Base-by-base conservation (phyloP, 805 yeast species). In the Saccharomycopsis selenospora region DNA sequence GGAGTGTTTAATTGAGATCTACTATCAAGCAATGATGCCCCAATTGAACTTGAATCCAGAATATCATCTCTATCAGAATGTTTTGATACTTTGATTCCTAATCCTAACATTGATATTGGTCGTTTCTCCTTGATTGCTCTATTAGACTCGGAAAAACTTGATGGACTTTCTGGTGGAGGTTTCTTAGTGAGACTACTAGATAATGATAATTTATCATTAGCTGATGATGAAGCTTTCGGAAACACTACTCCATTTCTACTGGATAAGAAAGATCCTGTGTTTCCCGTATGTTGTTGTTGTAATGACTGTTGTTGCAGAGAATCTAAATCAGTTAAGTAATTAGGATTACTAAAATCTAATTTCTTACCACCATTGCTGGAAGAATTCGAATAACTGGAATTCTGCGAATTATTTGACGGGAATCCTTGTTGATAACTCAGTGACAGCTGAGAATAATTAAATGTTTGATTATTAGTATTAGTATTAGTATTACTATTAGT, bases 81-180 rank as follows among this genome's bases (percentile, higher is more conserved):
- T 14, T 33, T 33, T 6, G 38, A 14, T 33, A 33, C 38, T 33
- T 33, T 33, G n/a, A 33, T 33, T 33, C 38, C 38, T 33, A 33
- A 20, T 5, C 38, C 38, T 5, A 33, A 20, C 38, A 33, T 33
- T 17, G 38, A 33, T 33, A 33, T 33, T 7, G 38, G 38, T 17
- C 17, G 38, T 33, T 33, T 33, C 17, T 33, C 38, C 18, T 33
- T 33, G 6, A 33, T 14, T 4, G 38, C n/a, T 33, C 17, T 33
- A 20, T 33, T 33, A 10, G 38, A 33, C 20, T 33, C 38, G 6
- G 38, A 33, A 10, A 33, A 33, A 33, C 38, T 33, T 6, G 20
- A 14, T 17, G 38, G 38, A 33, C 38, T 33, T 10, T 27, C 29
- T 7, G 29, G 29, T 27, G 11, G n/a, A n/a, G n/a, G n/a, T n/a